Base-by-base conservation (phyloP, 2,329 filamentous ascomycete genomes). In the Ophiocordyceps camponoti-rufipedis region DNA sequence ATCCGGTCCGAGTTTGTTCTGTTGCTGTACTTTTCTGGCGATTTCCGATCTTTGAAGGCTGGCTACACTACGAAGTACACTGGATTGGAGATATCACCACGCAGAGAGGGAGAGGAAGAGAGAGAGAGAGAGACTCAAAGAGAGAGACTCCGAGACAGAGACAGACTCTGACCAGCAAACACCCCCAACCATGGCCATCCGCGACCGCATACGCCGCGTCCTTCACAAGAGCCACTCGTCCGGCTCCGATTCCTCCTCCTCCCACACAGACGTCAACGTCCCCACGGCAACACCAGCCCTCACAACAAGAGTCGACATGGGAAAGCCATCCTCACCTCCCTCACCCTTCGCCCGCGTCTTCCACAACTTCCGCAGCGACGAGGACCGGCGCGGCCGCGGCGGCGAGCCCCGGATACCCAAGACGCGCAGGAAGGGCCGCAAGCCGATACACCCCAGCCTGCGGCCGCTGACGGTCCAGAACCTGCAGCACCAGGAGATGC, bases 401-500 rank as follows among this genome's bases (percentile, higher is more conserved):
- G 4, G 35, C 14, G 35, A 38, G 16, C 35, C 35, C 5, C 13
- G 35, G 14, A 16, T 38, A 8, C 35, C 35, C 4, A 14, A n/a
- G 35, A 9, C 4, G 2, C 5, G 35, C 4, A 38, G 35, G 14
- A 58, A 28, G 33, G 42, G 44, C 47, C 58, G 56, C 48, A 56
- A 57, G n/a, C 53, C 55, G 43, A 47, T 56, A 16, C 66, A 70
- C 52, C 66, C 67, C 7, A 63, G 64, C 56, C 65, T 69, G 55
- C 59, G 63, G 51, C 65, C 65, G 28, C 58, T 69, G 44, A 69
- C 64, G 9, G 58, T 62, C 46, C 59, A 65, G 45, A 70, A 70
- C 54, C 58, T 69, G 16, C 58, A 60, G 46, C 64, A 71, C 52
- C 68, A 69, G 53, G 63, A 69, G 56, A 60, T 67, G 55, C 59